Conservation (phyloP, 192 early-diverging fungal species). For the Coemansia sp. region DNA sequence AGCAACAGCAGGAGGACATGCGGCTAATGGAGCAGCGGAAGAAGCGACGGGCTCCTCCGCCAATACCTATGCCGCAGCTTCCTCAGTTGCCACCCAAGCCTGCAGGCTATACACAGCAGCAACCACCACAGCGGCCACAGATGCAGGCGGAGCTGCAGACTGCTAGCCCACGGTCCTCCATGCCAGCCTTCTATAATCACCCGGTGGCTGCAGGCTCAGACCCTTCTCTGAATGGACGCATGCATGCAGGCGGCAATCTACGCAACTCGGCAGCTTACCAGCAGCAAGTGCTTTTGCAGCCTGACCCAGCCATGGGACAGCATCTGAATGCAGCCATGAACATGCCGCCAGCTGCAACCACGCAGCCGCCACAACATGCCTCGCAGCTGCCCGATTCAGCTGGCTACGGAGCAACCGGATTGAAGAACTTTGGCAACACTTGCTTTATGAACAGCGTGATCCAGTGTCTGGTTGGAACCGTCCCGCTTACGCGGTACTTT, state of each 20-base stretch:
- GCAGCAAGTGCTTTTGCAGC: conserved; percentile 8
- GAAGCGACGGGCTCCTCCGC: conserved; percentile 10
- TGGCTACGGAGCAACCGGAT: conserved; percentile 63
- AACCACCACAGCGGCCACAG: conserved; percentile 5
- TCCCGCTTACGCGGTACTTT: conserved; percentile 71
- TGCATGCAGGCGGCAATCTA: conserved; percentile 41
- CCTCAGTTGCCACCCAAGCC: conserved; percentile 9
- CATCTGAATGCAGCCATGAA: conserved; percentile 2
- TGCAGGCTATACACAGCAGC: conserved; percentile 3
- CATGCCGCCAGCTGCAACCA: conserved; percentile 12
- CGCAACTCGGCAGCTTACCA: conserved; percentile 30
- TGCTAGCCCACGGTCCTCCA: conserved; percentile 1
- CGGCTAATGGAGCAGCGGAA: conserved; percentile 1
- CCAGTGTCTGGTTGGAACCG: conserved; percentile 72
- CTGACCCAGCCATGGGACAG: not conserved
- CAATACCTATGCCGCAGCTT: conserved; percentile 7
- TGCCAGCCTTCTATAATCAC: conserved; percentile 23
- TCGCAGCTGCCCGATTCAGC: conserved; percentile 43
- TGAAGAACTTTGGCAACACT: conserved; percentile 82
- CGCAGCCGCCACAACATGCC: conserved; percentile 13
- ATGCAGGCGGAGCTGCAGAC: conserved; percentile 5
- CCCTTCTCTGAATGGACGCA: conserved; percentile 45
- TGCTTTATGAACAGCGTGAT: conserved; percentile 86
- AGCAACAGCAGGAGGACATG: not conserved
- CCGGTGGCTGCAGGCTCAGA: conserved; percentile 44